A percentile compares a stretch with the other conserved stretches of the same genome.
Evolutionary conservation across 2,329 filamentous ascomycete species (phyloP).

Genomic region (Metarhizium humberi): DNA sequence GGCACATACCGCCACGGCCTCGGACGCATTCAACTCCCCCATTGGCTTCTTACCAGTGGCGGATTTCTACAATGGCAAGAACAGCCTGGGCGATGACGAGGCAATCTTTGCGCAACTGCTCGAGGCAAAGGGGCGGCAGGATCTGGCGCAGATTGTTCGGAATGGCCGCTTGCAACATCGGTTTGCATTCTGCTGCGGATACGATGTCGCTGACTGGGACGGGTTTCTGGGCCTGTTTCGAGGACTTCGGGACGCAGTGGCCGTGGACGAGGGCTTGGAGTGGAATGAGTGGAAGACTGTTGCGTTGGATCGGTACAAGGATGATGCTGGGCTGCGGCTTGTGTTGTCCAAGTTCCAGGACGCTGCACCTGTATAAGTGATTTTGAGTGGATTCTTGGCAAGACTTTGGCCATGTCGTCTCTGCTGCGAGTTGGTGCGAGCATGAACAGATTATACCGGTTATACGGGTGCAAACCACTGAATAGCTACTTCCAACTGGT

Average conservation of each 20-base stretch:
- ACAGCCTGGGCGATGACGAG: slow-evolving; percentile 28
- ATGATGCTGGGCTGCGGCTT: slow-evolving; percentile 13
- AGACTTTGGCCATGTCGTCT: too few relatives aligned
- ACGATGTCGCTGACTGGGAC: slow-evolving; percentile 31
- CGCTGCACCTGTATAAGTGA: too few relatives aligned
- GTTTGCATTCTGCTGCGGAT: slow-evolving; percentile 32
- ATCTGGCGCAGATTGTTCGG: slow-evolving; percentile 27
- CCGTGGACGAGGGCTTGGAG: slow-evolving; percentile 22
- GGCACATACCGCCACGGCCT: slow-evolving; percentile 24
- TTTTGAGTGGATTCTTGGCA: too few relatives aligned
- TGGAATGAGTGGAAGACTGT: slow-evolving; percentile 28
- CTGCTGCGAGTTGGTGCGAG: too few relatives aligned
- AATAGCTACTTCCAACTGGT: too few relatives aligned
- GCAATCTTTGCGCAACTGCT: slow-evolving; percentile 21
- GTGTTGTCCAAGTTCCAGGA: slow-evolving; percentile 4
- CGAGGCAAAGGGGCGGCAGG: slow-evolving; percentile 21
- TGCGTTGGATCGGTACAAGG: slow-evolving; percentile 25
- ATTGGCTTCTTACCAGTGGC: slow-evolving; percentile 27
- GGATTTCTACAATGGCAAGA: slow-evolving; percentile 29
- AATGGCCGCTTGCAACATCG: slow-evolving; percentile 28
- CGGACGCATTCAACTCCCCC: slow-evolving; percentile 32
- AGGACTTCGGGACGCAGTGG: slow-evolving; percentile 25
- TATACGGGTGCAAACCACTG: too few relatives aligned
- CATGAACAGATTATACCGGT: too few relatives aligned
- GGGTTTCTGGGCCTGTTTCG: slow-evolving; percentile 31